A percentile compares a stretch with the other conserved stretches of the same genome.
Evolutionary conservation across 2,329 filamentous ascomycete species (phyloP).

Genomic region (Phialophora tarda): DNA sequence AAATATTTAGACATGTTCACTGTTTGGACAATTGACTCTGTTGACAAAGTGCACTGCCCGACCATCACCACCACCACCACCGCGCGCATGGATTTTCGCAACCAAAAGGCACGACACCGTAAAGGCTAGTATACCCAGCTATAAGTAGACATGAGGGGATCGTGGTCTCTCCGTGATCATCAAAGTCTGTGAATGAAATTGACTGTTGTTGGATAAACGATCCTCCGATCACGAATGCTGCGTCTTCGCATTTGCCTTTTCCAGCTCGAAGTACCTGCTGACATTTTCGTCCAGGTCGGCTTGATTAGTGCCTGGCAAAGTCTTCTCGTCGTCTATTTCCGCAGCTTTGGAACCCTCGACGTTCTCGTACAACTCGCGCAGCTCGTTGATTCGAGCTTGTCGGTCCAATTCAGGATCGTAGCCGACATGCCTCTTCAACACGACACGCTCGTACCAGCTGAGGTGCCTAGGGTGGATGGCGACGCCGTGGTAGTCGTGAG

Average conservation of each 20-base stretch:
- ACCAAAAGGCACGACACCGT: neutral
- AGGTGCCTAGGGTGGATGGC: neutral
- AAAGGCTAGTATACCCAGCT: neutral
- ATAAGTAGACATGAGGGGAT: neutral
- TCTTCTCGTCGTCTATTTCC: slow-evolving; percentile 21
- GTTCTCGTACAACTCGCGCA: neutral
- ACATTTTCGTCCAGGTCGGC: slow-evolving; percentile 19
- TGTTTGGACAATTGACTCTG: neutral
- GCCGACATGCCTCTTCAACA: neutral
- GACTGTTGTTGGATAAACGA: neutral
- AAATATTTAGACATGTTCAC: neutral
- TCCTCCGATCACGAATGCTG: neutral
- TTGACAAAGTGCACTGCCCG: neutral
- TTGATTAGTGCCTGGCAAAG: slow-evolving; percentile 9
- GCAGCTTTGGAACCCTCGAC: neutral
- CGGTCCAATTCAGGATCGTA: neutral
- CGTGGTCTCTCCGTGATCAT: neutral
- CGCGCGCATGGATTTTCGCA: neutral
- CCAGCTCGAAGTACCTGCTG: slow-evolving; percentile 24
- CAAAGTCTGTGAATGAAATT: neutral
- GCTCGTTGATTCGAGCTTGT: neutral
- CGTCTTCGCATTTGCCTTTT: slow-evolving; percentile 6
- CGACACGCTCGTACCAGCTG: neutral
- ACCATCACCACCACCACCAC: neutral
- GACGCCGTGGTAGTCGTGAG: neutral